Evolutionary conservation across 441 rosid genomes (phyloP).

Genomic region (Adansonia madagascariensis): DNA sequence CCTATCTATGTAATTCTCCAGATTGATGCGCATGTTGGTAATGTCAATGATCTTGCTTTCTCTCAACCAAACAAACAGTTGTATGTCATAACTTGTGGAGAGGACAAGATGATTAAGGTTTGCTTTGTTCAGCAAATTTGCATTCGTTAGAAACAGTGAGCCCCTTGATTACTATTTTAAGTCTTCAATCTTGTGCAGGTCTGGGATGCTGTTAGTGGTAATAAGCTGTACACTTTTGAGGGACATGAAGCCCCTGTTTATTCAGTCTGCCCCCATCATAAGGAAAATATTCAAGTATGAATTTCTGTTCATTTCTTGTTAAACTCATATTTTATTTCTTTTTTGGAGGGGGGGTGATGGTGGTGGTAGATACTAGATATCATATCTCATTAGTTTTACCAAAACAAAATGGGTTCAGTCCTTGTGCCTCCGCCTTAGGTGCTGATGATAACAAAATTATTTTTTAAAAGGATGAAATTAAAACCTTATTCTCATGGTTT

Average conservation of each 20-base stretch:
- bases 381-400: neutral
- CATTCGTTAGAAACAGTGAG: neutral
- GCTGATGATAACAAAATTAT: neutral
- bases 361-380: neutral
- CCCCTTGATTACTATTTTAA: neutral
- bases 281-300: conserved; percentile 62
- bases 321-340: neutral
- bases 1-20: conserved; percentile 19
- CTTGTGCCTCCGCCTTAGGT: neutral
- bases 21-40: conserved; percentile 67
- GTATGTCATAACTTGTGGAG: conserved; percentile 62
- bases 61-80: conserved; percentile 55
- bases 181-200: conserved; percentile 42
- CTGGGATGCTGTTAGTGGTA: conserved; percentile 64
- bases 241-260: conserved; percentile 72
- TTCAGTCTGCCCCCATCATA: conserved; percentile 62
- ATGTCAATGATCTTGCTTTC: conserved; percentile 66
- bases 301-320: neutral
- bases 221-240: conserved; percentile 52
- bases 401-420: neutral
- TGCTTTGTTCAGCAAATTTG: conserved; percentile 23
- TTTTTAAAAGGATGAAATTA: neutral
- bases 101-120: conserved; percentile 64
- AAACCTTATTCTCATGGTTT: neutral
- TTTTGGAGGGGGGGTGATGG: neutral